Evolutionary conservation across 1,284 basidiomycete species (phyloP), one percentile per base, ranked within the genome.

Genomic region (Rhodotorula sp.): DNA sequence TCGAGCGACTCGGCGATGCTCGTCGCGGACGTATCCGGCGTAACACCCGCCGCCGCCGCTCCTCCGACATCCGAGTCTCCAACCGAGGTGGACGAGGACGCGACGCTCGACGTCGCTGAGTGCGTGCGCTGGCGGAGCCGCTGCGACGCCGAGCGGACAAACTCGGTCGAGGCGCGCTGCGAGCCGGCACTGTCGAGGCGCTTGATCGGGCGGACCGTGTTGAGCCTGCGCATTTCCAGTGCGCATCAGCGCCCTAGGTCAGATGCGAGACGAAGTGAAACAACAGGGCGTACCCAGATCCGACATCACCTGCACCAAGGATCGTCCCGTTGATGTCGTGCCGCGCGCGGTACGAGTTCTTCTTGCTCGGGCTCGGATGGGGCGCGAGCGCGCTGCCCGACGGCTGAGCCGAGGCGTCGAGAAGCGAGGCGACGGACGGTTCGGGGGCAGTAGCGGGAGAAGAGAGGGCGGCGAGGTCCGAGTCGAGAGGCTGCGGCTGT

Each of bases 121-220:
- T 74, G 74, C 3, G 74, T 73, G 46, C 48, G 64, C 25, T 64
- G 52, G 17, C 69, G 77, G 45, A 77, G 73, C 23, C 44, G 70
- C 73, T 44, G 71, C 16, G 70, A 67, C 27, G 54, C 44, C 73
- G 85, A 89, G 27, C 91, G 92, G 41, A 94, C 88, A 79, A 87
- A 94, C 76, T 92, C 92, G 25, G 88, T 85, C 10, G 92, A 93
- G 52, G 92, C 80, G 70, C 89, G 85, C n/a, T 93, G 82, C 1
- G 91, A 92, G 17, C 89, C 88, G 8, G 86, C 84, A 1, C 89
- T 86, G 79, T 97, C 92, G 34, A 95, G 88, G 79, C 92, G 92
- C 85, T 95, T 95, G 74, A 96, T 89, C 0, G 94, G 94, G 68
- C 93, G 87, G 77, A 97, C 91, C 2, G 93, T 96, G 77, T 91